Percentiles rank a stretch among this genome's conserved stretches.
Conservation (phyloP, 2,329 filamentous ascomycete species). For the Exophiala spinifera region DNA sequence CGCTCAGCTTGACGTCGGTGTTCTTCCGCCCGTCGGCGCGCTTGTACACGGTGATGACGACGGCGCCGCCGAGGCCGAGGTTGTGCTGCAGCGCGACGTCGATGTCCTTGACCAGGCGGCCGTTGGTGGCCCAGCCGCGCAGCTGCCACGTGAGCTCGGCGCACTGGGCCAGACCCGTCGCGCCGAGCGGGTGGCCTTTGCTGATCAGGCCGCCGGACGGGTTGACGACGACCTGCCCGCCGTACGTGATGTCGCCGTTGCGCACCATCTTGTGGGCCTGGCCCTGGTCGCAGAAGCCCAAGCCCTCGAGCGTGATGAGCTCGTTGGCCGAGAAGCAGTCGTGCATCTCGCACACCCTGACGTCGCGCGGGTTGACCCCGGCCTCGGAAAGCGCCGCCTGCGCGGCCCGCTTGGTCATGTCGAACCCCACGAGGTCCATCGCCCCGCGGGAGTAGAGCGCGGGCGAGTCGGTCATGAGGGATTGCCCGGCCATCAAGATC, state of each 20-base stretch:
- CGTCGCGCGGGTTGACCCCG: conserved; percentile 60
- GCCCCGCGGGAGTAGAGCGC: conserved; percentile 71
- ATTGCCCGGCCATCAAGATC: conserved; percentile 82
- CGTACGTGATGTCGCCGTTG: conserved; percentile 85
- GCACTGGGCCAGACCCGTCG: conserved; percentile 89
- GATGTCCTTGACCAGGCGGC: conserved; percentile 63
- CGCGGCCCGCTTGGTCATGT: conserved; percentile 74
- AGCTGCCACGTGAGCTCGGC: conserved; percentile 97
- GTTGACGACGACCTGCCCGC: conserved; percentile 77
- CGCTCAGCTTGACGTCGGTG: conserved; percentile 55
- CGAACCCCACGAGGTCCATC: conserved; percentile 86
- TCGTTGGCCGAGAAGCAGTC: conserved; percentile 97
- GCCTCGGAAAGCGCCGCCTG: conserved; percentile 71
- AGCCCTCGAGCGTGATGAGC: conserved; percentile 82
- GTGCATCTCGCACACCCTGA: conserved; percentile 87
- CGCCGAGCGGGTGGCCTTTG: conserved; percentile 91
- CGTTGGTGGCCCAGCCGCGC: conserved; percentile 91
- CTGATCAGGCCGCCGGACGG: conserved; percentile 92
- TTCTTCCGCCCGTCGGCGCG: conserved; percentile 68
- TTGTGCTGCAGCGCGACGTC: conserved; percentile 84
- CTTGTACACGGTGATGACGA: conserved; percentile 84
- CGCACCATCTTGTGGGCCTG: conserved; percentile 91
- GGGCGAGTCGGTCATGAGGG: conserved; percentile 76
- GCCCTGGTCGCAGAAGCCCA: conserved; percentile 73
- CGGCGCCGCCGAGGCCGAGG: conserved; percentile 83